Base-by-base conservation (phyloP, 768 basidiomycete species). In the Coprinopsis marcescibilis region DNA sequence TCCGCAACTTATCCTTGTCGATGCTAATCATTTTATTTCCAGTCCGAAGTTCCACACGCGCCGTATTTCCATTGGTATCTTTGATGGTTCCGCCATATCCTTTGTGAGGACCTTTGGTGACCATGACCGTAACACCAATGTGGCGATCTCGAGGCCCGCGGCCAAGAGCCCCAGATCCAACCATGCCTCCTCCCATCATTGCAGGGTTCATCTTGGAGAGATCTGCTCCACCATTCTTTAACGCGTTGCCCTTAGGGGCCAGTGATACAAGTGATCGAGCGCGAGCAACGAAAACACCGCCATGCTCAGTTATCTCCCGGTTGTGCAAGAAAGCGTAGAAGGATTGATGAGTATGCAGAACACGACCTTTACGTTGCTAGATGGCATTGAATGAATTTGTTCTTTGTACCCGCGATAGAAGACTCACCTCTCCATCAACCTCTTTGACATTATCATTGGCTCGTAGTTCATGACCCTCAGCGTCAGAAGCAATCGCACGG, bases 291-390 rank as follows among this genome's bases (percentile, higher is more conserved):
- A 94, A 99, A 21, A 98, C 83, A 48, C 96, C 96, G 17, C 89
- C 85, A 56, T 98, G 93, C 64, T 97, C 93, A 15, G 74, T 58
- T 43, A 90, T 74, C 42, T 97, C 93, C 12, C 94, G 85, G 57
- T 94, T 95, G 67, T 94, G 86, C 37, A 98, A 67, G 75, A 97
- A 99, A 2, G 89, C 92, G 56, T 83, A 95, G 65, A 89, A 83
- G 0, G 93, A 91, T 60, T 95, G 92, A 63, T 95, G 87, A 34
- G 93, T 91, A 58, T 97, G 94, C 21, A 99, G 70, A 11, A 98
- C 87, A 47, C 81, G 78, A 37, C 96, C 96, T 75, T 85, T 89
- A 4, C 94, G 86, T 29, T 72, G 72, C 85, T 95, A 40, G 35
- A 24, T 44, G 19, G 20, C 11, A 23, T 24, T n/a, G 35, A 36